A percentile compares a stretch with the other conserved stretches of the same genome.
Evolutionary conservation across 176 grass and related monocot species (phyloP).

Genomic region (Musa beccarii): DNA sequence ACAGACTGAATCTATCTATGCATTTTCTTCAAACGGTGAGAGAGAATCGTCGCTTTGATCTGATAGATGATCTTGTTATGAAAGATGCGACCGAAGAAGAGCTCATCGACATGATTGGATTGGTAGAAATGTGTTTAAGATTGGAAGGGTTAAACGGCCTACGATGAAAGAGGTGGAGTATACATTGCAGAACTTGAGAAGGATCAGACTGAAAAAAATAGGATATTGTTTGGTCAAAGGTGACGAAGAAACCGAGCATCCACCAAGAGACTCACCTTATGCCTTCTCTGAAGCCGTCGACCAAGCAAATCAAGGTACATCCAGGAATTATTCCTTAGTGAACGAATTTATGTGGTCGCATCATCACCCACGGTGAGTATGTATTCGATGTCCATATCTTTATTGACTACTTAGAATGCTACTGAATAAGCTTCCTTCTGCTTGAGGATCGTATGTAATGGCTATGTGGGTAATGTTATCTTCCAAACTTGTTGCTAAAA

Average conservation of each 20-base stretch:
- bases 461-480: no score
- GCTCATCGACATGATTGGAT: not conserved
- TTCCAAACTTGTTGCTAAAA: no score
- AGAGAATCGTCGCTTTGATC: not conserved
- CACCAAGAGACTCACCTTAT: not conserved
- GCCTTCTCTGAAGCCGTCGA: not conserved
- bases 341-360: no score
- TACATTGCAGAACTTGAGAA: not conserved
- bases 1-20: not conserved
- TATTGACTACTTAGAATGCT: no score
- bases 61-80: not conserved
- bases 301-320: not conserved
- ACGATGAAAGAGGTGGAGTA: not conserved
- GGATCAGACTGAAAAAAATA: not conserved
- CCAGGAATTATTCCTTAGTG: not conserved
- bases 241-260: not conserved
- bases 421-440: no score
- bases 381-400: no score
- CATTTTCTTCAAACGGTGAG: not conserved
- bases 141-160: not conserved
- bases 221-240: not conserved
- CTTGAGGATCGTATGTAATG: no score
- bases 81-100: not conserved
- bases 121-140: not conserved
- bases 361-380: no score